Evolutionary conservation across 495 filamentous ascomycete species (phyloP), one percentile per base, ranked within the genome.

Genomic region (Penicillium paxilli): DNA sequence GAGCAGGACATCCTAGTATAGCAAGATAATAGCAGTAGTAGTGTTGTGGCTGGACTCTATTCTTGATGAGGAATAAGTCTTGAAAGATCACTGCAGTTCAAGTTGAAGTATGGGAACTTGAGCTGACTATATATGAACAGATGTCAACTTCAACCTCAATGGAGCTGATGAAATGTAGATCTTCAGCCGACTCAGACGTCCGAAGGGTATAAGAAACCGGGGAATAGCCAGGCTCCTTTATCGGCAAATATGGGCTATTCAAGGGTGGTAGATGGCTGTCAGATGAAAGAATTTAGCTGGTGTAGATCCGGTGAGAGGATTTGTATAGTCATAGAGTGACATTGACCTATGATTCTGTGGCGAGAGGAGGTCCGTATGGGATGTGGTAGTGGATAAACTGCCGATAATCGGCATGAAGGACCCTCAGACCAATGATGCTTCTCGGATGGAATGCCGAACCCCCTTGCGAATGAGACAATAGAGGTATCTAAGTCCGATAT

Each of bases 1-100:
- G 32, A 20, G 28, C 21, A 49, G 37, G 37, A 51, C 58, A 61
- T 61, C 2, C n/a, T 41, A 28, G 3, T 19, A 3, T 42, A 40
- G 20, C 30, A 16, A 7, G 33, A 12, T 33, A 14, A 35, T 20
- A 35, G 26, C 16, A 44, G n/a, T 5, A 21, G 20, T 14, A 4
- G 22, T n/a, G n/a, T n/a, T n/a, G n/a, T n/a, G n/a, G n/a, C n/a
- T n/a, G n/a, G n/a, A n/a, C n/a, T n/a, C n/a, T n/a, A n/a, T n/a
- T n/a, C n/a, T n/a, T n/a, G n/a, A n/a, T n/a, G n/a, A n/a, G n/a
- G n/a, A n/a, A n/a, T n/a, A n/a, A n/a, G n/a, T n/a, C n/a, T n/a
- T n/a, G n/a, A n/a, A n/a, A n/a, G n/a, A n/a, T n/a, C n/a, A n/a
- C n/a, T n/a, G n/a, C n/a, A n/a, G n/a, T n/a, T n/a, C n/a, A n/a